These are phyloP conservation scores for Phytophthora cajani DNA, from an alignment of 352 stramenopile species.

Conservation along the genomic window DNA sequence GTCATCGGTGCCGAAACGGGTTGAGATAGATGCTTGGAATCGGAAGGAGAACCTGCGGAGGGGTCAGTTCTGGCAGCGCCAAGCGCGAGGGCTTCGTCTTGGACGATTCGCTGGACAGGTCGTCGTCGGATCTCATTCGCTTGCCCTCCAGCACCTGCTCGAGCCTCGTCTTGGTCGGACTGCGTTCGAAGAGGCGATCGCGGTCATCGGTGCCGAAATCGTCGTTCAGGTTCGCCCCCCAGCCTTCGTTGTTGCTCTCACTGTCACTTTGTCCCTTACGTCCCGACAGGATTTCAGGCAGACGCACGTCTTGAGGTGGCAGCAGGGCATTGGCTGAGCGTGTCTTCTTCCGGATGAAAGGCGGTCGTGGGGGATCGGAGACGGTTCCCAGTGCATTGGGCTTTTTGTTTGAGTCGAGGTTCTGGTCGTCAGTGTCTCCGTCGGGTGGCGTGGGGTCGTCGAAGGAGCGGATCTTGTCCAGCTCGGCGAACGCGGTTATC, in stretches of 20 bases:
- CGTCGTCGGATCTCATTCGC: slow-evolving; percentile 15
- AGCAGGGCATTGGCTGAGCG: slow-evolving; percentile 15
- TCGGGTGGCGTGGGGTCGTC: slow-evolving; percentile 38
- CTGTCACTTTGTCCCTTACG: slow-evolving; percentile 11
- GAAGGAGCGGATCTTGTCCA: slow-evolving; percentile 77
- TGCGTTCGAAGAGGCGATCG: slow-evolving; percentile 22
- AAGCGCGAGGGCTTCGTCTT: slow-evolving; percentile 27
- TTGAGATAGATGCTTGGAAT: slow-evolving; percentile 45
- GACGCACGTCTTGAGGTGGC: slow-evolving; percentile 12
- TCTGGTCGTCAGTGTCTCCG: slow-evolving; percentile 13
- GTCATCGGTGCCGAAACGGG: slow-evolving; percentile 6
- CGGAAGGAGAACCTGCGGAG: slow-evolving; percentile 41
- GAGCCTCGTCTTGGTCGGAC: slow-evolving; percentile 24
- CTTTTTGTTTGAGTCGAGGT: slow-evolving; percentile 19
- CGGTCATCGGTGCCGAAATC: slow-evolving; percentile 11
- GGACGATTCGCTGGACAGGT: slow-evolving; percentile 17
- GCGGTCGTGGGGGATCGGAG: slow-evolving; percentile 12
- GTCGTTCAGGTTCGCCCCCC: slow-evolving; percentile 4
- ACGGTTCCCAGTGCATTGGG: neutral
- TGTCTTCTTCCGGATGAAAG: slow-evolving; percentile 24
- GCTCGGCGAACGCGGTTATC: slow-evolving; percentile 76
- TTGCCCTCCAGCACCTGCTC: slow-evolving; percentile 29
- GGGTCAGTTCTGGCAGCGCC: slow-evolving; percentile 30
- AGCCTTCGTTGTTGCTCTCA: slow-evolving; percentile 22
- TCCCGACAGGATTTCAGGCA: slow-evolving; percentile 19